Evolutionary conservation across 2,329 filamentous ascomycete species (phyloP).

Genomic region (Calonectria naviculata): DNA sequence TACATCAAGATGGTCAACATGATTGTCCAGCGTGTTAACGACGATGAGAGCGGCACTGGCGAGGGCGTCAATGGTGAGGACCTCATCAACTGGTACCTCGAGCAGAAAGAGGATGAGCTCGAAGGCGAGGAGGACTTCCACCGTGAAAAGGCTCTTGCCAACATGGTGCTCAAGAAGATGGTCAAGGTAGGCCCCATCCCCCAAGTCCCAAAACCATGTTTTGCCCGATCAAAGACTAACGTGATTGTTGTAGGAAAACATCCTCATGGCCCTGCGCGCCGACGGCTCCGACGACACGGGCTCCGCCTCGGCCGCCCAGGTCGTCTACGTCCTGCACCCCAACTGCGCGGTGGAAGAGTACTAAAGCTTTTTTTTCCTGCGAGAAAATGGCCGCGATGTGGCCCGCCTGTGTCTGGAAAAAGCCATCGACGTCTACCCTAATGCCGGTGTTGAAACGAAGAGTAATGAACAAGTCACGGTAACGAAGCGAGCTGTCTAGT

Average conservation of each 20-base stretch:
- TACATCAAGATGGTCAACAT: slow-evolving; percentile 92
- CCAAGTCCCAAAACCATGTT: slow-evolving; percentile 20
- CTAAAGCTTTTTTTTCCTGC: slow-evolving; percentile 36
- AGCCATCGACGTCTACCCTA: slow-evolving; percentile 25
- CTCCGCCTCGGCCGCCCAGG: slow-evolving; percentile 50
- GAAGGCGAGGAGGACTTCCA: slow-evolving; percentile 85
- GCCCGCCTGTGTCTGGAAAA: background rate
- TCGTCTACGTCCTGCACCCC: slow-evolving; percentile 91
- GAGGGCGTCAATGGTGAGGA: slow-evolving; percentile 89
- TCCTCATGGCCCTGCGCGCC: slow-evolving; percentile 82
- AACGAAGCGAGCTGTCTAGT: slow-evolving; percentile 10
- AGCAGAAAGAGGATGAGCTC: slow-evolving; percentile 88
- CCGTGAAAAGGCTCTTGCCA: slow-evolving; percentile 76
- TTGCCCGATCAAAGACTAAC: slow-evolving; percentile 41
- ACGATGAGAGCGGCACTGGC: slow-evolving; percentile 80
- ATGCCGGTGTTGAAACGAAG: slow-evolving; percentile 22
- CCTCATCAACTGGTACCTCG: slow-evolving; percentile 89
- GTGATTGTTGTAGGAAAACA: slow-evolving; percentile 76
- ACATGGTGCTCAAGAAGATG: slow-evolving; percentile 94
- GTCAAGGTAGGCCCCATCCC: slow-evolving; percentile 77
- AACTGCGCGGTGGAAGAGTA: slow-evolving; percentile 86
- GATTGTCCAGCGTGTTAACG: slow-evolving; percentile 84
- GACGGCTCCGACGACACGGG: slow-evolving; percentile 63
- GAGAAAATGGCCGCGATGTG: background rate
- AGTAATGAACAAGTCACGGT: slow-evolving; percentile 24